Base-by-base conservation (phyloP, 768 basidiomycete genomes). In the Phlebiopsis gigantea region DNA sequence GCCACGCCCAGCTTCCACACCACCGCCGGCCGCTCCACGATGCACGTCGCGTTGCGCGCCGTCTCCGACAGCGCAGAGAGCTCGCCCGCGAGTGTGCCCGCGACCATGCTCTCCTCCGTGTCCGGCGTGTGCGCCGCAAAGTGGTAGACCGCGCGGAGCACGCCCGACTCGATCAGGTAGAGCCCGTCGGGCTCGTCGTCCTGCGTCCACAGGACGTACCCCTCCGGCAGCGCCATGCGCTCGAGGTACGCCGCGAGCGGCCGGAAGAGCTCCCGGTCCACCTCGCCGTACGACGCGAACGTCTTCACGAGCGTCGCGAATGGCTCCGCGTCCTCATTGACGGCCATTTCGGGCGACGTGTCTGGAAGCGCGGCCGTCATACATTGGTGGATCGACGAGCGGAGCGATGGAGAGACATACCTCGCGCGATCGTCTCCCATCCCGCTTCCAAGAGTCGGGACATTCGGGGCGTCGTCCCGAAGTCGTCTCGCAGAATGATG, bases 31-130 rank as follows among this genome's bases (percentile, higher is more conserved):
- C 83, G 77, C 69, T 98, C 96, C 2, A 88, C 91, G 0, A 86
- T 75, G 31, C 91, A 91, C 4, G 87, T 90, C 24, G 94, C 88
- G 66, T 97, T 98, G 47, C 96, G 78, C 17, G 83, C 78, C 19
- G 87, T 76, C 21, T 83, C 84, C 8, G 93, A 85, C 12, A 99
- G 73, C 34, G 88, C 90, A 0, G 91, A 87, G 52, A 99, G 70
- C 71, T 98, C 96, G 0, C 96, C 96, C 9, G 95, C 92, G 2
- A 98, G 73, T 0, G 93, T 93, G 2, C 94, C 95, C 3, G 92
- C 84, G 0, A 95, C 91, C 93, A 96, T 96, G 1, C 88, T 90
- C 72, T 96, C 93, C 65, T 90, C 87, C 48, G 93, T 83, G 5
- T 72, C 68, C 24, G 81, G 79, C 5, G 81, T 73, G 61, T 88